Base-by-base conservation (phyloP, 1,139 yeast genomes). In the Lodderomyces margitis region DNA sequence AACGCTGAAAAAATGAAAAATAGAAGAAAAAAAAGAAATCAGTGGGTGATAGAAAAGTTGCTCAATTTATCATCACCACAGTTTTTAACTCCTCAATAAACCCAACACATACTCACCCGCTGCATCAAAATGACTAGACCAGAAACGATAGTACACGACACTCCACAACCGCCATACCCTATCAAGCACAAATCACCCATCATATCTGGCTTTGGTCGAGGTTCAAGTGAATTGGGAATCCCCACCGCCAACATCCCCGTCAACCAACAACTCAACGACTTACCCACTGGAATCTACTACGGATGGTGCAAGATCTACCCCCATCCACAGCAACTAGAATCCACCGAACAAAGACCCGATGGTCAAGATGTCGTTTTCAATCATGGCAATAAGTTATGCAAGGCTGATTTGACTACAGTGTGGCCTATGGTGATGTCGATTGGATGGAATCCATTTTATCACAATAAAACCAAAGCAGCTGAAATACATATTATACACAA, bases 361-460 rank as follows among this genome's bases (percentile, higher is more conserved):
- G 78, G 76, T 5, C 57, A 65, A 9, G 53, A 57, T 25, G 66
- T 86, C 31, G 61, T 67, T 45, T 76, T 82, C 58, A 83, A 82
- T 49, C 79, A 80, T 56, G 97, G 97, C 1, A 53, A 64, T 8
- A 55, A 62, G 15, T 61, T 88, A 33, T 45, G 53, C 2, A 57
- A 51, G 0, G 56, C 55, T 1, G 74, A 70, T 10, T 78, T 76
- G 37, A 21, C 27, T n/a, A 63, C 62, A 11, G 74, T 72, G 1
- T 69, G 81, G 21, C 97, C 97, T 0, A 88, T 89, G 84, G 98
- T 91, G 16, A 84, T 91, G 87, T 87, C 96, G 15, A 77, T 94
- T 21, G 99, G 99, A 1, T 88, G 89, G 87, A 94, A 92, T 58
- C 98, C 98, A 14, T 92, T 84, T 61, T 94, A 83, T 63, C 76